Base-by-base conservation (phyloP, 208 protist species). In the Trypanosoma vivax region DNA sequence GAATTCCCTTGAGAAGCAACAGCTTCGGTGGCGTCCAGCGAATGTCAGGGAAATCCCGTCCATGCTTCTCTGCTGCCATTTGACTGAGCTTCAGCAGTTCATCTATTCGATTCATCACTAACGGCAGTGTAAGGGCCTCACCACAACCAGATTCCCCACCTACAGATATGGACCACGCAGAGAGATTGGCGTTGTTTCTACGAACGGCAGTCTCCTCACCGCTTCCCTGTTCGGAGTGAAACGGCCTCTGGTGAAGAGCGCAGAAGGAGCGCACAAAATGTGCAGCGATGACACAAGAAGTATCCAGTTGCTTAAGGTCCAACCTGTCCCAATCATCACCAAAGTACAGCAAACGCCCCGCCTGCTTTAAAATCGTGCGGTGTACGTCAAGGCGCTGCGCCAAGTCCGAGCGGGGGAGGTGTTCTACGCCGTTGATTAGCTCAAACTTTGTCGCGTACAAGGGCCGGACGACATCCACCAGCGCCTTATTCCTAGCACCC, bases 231-330 rank as follows among this genome's bases (percentile, higher is more conserved):
- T 60, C 42, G 39, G 52, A 31, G 50, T 90, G 72, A 45, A 92
- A 92, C 18, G 85, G 76, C 11, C 39, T 42, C 16, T 64, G 71
- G 53, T 88, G 58, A 24, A 92, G 50, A 13, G 75, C 70, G 49
- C 70, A 83, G 56, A 88, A 92, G 3, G 82, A 71, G 47, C 77
- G 74, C 28, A 90, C 42, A 72, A 92, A 92, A 67, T 92, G 78
- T 0, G 51, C 76, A 2, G 90, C 28, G 23, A 92, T 64, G 0
- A 92, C 81, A 51, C 73, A 87, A 0, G 73, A 16, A 29, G 73
- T 82, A 66, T 93, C 86, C 9, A 93, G 21, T 63, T 86, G 76
- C 24, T 70, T 11, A 21, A 86, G 66, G 59, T 86, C 73, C 0
- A 55, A 56, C 53, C 74, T 84, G 31, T 88, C 79, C 82, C 81